These are phyloP conservation scores for Papilionanthe hybrid DNA, from an alignment of 116 monocot genomes.

Conservation along the genomic window DNA sequence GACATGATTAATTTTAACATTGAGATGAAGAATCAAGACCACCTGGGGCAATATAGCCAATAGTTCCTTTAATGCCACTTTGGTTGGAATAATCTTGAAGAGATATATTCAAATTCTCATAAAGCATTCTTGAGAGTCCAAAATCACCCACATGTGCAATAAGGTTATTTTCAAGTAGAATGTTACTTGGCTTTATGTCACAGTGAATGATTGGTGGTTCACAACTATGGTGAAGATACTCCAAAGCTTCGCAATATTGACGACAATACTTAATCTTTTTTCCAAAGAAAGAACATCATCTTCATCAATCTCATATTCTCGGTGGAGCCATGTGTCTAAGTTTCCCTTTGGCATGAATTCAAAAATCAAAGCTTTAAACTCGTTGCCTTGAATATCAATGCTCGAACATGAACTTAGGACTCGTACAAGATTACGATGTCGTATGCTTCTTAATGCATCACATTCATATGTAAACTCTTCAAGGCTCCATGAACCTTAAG, in stretches of 20 bases:
- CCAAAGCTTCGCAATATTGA: constrained; percentile 34
- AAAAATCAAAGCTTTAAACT: constrained; percentile 40
- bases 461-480: constrained; percentile 33
- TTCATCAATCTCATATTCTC: not conserved
- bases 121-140: not conserved
- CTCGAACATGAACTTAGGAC: constrained; percentile 30
- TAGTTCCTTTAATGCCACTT: not conserved
- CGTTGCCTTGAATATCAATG: constrained; percentile 22
- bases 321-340: constrained; percentile 18
- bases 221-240: constrained; percentile 33
- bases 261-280: constrained; percentile 27
- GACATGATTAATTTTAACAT: too few relatives aligned
- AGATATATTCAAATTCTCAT: not conserved
- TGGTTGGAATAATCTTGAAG: constrained; percentile 8
- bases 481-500: constrained; percentile 24
- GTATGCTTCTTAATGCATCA: constrained; percentile 24
- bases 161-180: constrained; percentile 4
- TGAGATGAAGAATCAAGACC: too few relatives aligned
- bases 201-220: constrained; percentile 30
- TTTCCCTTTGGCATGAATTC: constrained; percentile 48
- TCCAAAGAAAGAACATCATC: constrained; percentile 13
- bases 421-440: constrained; percentile 45
- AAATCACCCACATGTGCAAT: not conserved
- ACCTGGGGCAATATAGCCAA: constrained; percentile 33
- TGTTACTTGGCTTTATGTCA: constrained; percentile 42